These are phyloP conservation scores for Aspergillus versicolor DNA, from an alignment of 2,329 filamentous ascomycete species.

Conservation along the genomic window DNA sequence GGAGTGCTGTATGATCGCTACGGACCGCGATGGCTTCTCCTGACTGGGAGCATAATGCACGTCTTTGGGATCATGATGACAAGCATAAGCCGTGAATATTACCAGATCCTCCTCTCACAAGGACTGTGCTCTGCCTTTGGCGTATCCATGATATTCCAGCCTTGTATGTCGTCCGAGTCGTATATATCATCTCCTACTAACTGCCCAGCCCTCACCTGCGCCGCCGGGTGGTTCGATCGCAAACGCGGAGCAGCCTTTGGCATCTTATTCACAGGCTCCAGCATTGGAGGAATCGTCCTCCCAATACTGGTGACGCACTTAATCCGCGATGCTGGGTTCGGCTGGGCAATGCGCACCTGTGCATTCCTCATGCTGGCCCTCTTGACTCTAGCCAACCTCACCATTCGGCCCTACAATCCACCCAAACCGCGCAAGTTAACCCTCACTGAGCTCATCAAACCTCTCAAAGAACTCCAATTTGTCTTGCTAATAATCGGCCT, in stretches of 20 bases:
- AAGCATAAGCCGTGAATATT: constrained; percentile 53
- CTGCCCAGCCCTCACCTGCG: constrained; percentile 9
- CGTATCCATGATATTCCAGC: constrained; percentile 48
- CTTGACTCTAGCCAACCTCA: constrained; percentile 52
- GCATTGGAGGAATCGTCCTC: constrained; percentile 55
- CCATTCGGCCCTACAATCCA: constrained; percentile 47
- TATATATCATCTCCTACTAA: no score
- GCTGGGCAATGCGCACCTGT: constrained; percentile 54
- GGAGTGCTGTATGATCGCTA: constrained; percentile 64
- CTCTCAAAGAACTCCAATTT: constrained; percentile 26
- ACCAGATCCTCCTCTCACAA: constrained; percentile 52
- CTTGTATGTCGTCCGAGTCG: constrained; percentile 17
- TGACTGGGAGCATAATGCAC: constrained; percentile 53
- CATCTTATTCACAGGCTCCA: constrained; percentile 52
- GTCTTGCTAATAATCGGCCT: constrained; percentile 20
- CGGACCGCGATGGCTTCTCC: constrained; percentile 57
- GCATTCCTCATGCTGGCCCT: constrained; percentile 60
- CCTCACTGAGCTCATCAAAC: constrained; percentile 12
- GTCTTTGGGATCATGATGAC: constrained; percentile 62
- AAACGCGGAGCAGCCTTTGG: constrained; percentile 53
- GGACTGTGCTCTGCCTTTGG: constrained; percentile 51
- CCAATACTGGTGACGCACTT: constrained; percentile 58
- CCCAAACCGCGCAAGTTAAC: constrained; percentile 16
- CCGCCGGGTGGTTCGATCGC: constrained; percentile 51
- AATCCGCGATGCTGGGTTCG: constrained; percentile 51